Conservation (phyloP, 202 grass and related monocot genomes). For the Hordeum pubiflorum region DNA sequence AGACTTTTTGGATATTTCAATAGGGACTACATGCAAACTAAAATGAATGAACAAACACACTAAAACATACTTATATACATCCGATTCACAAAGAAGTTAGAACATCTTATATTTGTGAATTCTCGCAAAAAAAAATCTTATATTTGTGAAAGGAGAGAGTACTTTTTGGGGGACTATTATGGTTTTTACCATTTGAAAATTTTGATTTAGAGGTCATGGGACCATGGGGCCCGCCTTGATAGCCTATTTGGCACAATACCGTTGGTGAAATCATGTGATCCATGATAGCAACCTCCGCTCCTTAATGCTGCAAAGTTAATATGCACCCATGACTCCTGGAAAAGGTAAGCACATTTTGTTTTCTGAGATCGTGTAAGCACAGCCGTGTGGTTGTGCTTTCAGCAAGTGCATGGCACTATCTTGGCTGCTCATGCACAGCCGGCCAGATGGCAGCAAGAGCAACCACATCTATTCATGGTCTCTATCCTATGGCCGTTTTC, state of each 20-base stretch:
- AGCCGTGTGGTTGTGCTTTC: slow-evolving; percentile 15
- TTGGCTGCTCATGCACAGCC: slow-evolving; percentile 1
- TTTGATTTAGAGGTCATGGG: background rate
- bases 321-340: background rate
- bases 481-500: background rate
- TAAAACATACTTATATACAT: too few species aligned
- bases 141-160: too few species aligned
- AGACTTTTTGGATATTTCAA: too few species aligned
- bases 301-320: background rate
- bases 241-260: slow-evolving; percentile 2
- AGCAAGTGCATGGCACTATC: background rate
- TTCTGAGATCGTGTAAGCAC: background rate
- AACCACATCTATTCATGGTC: background rate
- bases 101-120: too few species aligned
- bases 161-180: background rate
- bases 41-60: too few species aligned
- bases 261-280: background rate
- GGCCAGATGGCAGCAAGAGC: slow-evolving; percentile 13
- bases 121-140: too few species aligned
- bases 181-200: background rate
- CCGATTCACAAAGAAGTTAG: too few species aligned
- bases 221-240: background rate
- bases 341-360: background rate
- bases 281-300: slow-evolving; percentile 17
- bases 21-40: too few species aligned